Conservation (phyloP, 371 early-diverging fungal genomes). For the Apophysomyces elegans region DNA sequence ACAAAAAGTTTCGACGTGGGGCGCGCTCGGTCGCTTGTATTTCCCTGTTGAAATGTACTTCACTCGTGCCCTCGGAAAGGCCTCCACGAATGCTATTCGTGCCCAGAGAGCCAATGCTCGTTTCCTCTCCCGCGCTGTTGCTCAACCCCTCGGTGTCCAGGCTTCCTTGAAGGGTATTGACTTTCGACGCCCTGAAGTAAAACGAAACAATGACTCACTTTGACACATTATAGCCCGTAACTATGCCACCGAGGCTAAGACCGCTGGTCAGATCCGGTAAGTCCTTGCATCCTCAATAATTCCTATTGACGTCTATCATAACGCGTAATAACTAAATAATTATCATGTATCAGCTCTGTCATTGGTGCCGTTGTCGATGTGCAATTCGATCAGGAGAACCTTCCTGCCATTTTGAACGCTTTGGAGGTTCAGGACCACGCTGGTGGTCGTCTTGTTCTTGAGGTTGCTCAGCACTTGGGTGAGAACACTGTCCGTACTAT, state of each 20-base stretch:
- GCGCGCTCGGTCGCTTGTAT: conserved; percentile 8
- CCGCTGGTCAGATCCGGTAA: conserved; percentile 55
- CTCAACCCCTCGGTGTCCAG: conserved; percentile 30
- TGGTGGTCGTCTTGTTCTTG: conserved; percentile 85
- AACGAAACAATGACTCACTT: neutral
- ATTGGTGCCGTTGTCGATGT: conserved; percentile 98
- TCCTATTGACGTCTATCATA: too few species aligned
- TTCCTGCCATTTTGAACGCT: conserved; percentile 94
- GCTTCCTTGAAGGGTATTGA: conserved; percentile 29
- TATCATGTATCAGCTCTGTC: conserved; percentile 33
- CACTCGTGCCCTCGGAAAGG: conserved; percentile 40
- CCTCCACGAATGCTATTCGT: conserved; percentile 38
- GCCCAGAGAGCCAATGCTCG: conserved; percentile 29
- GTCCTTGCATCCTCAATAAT: conserved; percentile 19
- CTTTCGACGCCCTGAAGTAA: neutral
- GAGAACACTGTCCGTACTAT: conserved; percentile 93
- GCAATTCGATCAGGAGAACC: conserved; percentile 87
- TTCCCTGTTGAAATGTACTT: conserved; percentile 29
- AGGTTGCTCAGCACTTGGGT: conserved; percentile 94
- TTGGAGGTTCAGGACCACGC: conserved; percentile 85
- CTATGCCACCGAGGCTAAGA: conserved; percentile 42
- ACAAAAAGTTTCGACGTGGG: conserved; percentile 10
- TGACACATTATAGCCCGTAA: conserved; percentile 28
- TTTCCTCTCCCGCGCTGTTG: conserved; percentile 26
- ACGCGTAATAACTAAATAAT: too few species aligned